Conservation (phyloP, 495 filamentous ascomycete genomes). For the Penicillium samsonianum region DNA sequence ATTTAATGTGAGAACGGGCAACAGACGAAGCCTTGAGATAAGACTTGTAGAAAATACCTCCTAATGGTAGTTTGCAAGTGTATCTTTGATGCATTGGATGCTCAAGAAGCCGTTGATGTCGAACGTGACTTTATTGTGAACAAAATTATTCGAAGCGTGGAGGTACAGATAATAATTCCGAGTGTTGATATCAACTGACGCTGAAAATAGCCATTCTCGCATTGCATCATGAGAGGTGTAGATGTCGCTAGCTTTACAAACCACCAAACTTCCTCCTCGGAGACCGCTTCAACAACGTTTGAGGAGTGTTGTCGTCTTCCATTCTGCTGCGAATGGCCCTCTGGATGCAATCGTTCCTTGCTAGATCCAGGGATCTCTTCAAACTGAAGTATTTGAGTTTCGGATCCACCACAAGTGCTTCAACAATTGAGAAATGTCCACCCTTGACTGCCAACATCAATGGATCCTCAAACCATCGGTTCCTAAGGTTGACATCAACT, state of each 20-base stretch:
- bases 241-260: conserved; percentile 2
- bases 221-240: conserved; percentile 11
- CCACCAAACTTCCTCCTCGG: neutral
- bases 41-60: no score
- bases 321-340: conserved; percentile 7
- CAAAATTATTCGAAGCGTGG: neutral
- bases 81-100: no score
- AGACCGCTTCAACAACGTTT: conserved; percentile 9
- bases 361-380: conserved; percentile 4
- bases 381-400: conserved; percentile 6
- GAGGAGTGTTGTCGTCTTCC: neutral
- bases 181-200: neutral
- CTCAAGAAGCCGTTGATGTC: neutral
- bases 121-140: neutral
- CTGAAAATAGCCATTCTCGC: neutral
- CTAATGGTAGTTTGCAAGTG: no score
- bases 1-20: no score
- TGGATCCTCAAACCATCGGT: conserved; percentile 7
- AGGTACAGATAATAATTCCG: conserved; percentile 7
- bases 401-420: conserved; percentile 1
- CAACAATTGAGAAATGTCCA: conserved; percentile 3
- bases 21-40: no score
- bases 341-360: conserved; percentile 7
- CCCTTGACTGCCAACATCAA: conserved; percentile 10
- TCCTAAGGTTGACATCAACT: conserved; percentile 15